Evolutionary conservation across 495 filamentous ascomycete genomes (phyloP).

Genomic region (Parathielavia appendiculata): DNA sequence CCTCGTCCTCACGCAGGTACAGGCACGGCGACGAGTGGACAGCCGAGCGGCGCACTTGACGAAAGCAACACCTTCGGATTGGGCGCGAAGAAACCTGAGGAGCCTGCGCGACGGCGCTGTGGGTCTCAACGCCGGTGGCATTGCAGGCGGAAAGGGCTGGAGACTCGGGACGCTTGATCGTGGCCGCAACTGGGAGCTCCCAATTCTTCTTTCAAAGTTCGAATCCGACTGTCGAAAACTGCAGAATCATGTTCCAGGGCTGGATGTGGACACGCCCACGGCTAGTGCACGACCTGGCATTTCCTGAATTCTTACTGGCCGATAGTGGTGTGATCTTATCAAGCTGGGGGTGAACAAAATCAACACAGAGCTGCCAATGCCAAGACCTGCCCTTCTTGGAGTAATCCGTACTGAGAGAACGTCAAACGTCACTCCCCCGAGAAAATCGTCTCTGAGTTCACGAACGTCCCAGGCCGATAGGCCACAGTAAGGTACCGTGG

Average conservation of each 20-base stretch:
- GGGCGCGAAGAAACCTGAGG: constrained; percentile 57
- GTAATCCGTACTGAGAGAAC: no score
- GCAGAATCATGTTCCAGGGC: constrained; percentile 11
- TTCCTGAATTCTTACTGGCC: neutral
- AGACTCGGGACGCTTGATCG: neutral
- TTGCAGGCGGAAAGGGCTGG: constrained; percentile 19
- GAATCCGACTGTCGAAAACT: neutral
- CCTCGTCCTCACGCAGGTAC: constrained; percentile 21
- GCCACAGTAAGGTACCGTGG: no score
- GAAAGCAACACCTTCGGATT: constrained; percentile 50
- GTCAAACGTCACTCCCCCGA: no score
- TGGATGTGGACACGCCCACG: constrained; percentile 18
- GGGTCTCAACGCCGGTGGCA: constrained; percentile 35
- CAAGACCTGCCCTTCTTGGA: neutral
- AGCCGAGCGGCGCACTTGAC: constrained; percentile 15
- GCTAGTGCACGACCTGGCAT: no score
- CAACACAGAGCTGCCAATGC: neutral
- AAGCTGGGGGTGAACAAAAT: neutral
- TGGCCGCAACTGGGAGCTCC: neutral
- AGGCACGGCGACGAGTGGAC: constrained; percentile 23
- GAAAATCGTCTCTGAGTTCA: no score
- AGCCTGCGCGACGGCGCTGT: constrained; percentile 57
- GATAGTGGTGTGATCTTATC: neutral
- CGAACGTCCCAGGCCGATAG: no score
- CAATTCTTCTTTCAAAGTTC: neutral